Evolutionary conservation across 257 asterid species (phyloP).

Genomic region (Solanum chmielewskii): DNA sequence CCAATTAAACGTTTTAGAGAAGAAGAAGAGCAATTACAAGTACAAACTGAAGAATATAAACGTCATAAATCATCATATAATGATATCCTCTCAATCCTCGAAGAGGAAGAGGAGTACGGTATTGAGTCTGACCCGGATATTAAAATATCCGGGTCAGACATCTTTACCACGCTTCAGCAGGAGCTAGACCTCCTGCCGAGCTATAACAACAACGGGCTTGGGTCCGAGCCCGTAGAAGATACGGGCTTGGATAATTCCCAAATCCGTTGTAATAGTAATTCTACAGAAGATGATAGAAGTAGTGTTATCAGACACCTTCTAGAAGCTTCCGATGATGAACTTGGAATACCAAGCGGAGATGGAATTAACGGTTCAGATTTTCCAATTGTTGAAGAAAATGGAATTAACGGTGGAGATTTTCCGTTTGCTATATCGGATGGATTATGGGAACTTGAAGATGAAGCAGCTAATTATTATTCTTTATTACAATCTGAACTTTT

Average conservation of each 20-base stretch:
- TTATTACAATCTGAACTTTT: constrained; percentile 62
- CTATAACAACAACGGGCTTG: constrained; percentile 2
- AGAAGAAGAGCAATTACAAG: constrained; percentile 19
- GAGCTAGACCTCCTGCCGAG: constrained; percentile 44
- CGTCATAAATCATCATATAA: constrained; percentile 46
- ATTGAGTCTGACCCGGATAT: constrained; percentile 23
- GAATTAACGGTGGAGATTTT: constrained; percentile 6
- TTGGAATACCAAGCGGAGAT: constrained; percentile 44
- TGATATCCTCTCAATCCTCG: constrained; percentile 52
- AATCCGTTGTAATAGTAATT: not conserved
- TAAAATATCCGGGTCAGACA: constrained; percentile 23
- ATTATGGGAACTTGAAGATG: constrained; percentile 77
- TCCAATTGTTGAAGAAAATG: not conserved
- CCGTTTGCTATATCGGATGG: constrained; percentile 29
- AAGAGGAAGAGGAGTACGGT: constrained; percentile 43
- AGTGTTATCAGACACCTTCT: constrained; percentile 76
- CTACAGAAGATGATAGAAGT: constrained; percentile 20
- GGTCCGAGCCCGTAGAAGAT: constrained; percentile 1
- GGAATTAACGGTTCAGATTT: constrained; percentile 13
- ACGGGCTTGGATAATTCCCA: constrained; percentile 1
- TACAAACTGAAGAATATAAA: not conserved
- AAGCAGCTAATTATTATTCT: constrained; percentile 45
- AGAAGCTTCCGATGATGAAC: constrained; percentile 88
- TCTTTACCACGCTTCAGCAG: constrained; percentile 53
- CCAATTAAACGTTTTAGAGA: constrained; percentile 60